These are phyloP conservation scores for Coemansia sp. DNA, from an alignment of 192 early-diverging fungal species.

Conservation along the genomic window DNA sequence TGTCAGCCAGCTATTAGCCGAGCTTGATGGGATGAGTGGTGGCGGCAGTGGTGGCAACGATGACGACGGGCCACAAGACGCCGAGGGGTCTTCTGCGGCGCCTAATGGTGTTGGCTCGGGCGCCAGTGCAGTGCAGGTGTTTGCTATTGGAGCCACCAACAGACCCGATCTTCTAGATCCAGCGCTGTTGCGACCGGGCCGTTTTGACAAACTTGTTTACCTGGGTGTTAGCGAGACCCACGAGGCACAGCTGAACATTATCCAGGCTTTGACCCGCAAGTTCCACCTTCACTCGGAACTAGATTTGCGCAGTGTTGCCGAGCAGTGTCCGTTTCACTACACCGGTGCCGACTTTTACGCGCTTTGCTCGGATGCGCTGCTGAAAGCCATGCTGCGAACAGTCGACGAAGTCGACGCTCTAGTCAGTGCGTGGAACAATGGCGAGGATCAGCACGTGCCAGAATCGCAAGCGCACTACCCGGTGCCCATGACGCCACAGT, in stretches of 20 bases:
- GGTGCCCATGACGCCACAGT: constrained; percentile 74
- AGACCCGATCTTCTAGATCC: constrained; percentile 94
- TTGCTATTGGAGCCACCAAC: constrained; percentile 99
- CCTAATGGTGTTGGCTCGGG: constrained; percentile 41
- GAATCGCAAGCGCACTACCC: constrained; percentile 32
- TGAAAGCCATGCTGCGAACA: constrained; percentile 91
- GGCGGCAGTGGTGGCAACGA: constrained; percentile 44
- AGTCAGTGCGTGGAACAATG: constrained; percentile 44
- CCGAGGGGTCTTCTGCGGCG: constrained; percentile 21
- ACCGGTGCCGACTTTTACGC: constrained; percentile 99
- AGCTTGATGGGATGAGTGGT: constrained; percentile 85
- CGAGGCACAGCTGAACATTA: constrained; percentile 79
- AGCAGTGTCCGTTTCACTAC: constrained; percentile 83
- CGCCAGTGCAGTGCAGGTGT: constrained; percentile 59
- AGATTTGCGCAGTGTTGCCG: constrained; percentile 70
- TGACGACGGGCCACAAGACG: constrained; percentile 32
- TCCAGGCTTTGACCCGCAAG: constrained; percentile 93
- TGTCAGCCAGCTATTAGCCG: constrained; percentile 92
- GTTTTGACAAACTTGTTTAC: constrained; percentile 97
- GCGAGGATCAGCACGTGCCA: constrained; percentile 19
- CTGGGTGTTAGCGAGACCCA: constrained; percentile 91
- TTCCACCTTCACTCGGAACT: constrained; percentile 83
- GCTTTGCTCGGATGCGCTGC: constrained; percentile 92
- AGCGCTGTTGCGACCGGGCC: constrained; percentile 88
- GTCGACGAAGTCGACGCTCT: constrained; percentile 66